Conservation (phyloP, 306 rosid genomes). For the Hippophae tibetana region DNA sequence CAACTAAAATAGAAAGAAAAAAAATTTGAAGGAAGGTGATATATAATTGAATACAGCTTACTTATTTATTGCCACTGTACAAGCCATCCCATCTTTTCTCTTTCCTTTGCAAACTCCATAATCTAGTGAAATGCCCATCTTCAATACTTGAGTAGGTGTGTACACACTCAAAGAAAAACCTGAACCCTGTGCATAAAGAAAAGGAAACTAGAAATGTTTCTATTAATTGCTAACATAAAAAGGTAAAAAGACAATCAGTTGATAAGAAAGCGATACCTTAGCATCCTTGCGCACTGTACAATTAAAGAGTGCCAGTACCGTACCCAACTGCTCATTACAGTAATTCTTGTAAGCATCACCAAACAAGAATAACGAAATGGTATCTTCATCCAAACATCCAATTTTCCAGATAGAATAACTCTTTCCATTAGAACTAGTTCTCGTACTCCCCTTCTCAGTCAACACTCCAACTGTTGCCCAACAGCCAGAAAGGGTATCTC, state of each 20-base stretch:
- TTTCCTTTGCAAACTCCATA: constrained; percentile 83
- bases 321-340: constrained; percentile 47
- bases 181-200: constrained; percentile 54
- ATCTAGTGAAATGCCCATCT: constrained; percentile 80
- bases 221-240: neutral
- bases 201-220: neutral
- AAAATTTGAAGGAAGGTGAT: neutral
- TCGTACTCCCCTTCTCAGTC: constrained; percentile 66
- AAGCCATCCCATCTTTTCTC: constrained; percentile 68
- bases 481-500: constrained; percentile 64
- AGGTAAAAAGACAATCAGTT: neutral
- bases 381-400: constrained; percentile 63
- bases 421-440: constrained; percentile 64
- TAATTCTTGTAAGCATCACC: constrained; percentile 74
- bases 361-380: constrained; percentile 66
- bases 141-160: constrained; percentile 50
- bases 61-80: constrained; percentile 67
- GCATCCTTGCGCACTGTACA: constrained; percentile 69
- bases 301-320: constrained; percentile 65
- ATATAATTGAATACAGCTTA: constrained; percentile 17
- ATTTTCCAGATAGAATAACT: constrained; percentile 63
- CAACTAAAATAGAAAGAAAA: neutral
- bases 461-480: constrained; percentile 88
- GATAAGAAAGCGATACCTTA: constrained; percentile 29
- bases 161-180: constrained; percentile 76